phyloP scores from a whole-genome alignment of 208 protist species.

The Dictyostelium gargantuum region DNA sequence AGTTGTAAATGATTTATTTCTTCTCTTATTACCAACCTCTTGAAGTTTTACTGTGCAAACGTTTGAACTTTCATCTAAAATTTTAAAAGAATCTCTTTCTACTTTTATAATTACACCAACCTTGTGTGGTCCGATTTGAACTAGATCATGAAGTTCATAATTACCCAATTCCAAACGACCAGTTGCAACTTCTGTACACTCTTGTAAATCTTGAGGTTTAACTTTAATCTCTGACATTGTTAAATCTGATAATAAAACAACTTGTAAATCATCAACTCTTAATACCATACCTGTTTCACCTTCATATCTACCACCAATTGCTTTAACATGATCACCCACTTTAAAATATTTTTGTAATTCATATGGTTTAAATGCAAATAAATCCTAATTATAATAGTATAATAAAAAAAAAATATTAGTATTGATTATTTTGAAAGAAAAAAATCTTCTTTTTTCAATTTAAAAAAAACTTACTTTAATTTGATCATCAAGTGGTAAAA shows the following conservation, averaged over 20 bases:
- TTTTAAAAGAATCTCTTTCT: conserved; percentile 79
- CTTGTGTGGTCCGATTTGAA: conserved; percentile 76
- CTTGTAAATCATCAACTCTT: conserved; percentile 71
- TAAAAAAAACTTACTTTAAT: background rate
- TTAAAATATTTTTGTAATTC: conserved; percentile 84
- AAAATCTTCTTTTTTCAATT: background rate
- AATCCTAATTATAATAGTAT: conserved; percentile 7
- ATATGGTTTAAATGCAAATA: conserved; percentile 38
- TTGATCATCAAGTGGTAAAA: conserved; percentile 65
- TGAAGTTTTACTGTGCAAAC: conserved; percentile 71
- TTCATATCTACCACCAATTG: conserved; percentile 69
- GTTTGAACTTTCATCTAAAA: conserved; percentile 77
- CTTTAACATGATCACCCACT: conserved; percentile 82
- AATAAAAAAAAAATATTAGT: background rate
- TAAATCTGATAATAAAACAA: conserved; percentile 76
- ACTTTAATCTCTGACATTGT: conserved; percentile 78
- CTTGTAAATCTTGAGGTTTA: conserved; percentile 76
- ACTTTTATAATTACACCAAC: conserved; percentile 82
- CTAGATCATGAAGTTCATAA: conserved; percentile 82
- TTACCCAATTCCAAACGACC: conserved; percentile 73
- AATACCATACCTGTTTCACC: conserved; percentile 84
- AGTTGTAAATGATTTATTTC: conserved; percentile 4
- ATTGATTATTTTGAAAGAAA: background rate
- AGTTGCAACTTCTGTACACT: conserved; percentile 66
- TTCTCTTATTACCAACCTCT: conserved; percentile 76